phyloP scores from a whole-genome alignment of 2,329 filamentous ascomycete species.

The Aspergillus udagawae region DNA sequence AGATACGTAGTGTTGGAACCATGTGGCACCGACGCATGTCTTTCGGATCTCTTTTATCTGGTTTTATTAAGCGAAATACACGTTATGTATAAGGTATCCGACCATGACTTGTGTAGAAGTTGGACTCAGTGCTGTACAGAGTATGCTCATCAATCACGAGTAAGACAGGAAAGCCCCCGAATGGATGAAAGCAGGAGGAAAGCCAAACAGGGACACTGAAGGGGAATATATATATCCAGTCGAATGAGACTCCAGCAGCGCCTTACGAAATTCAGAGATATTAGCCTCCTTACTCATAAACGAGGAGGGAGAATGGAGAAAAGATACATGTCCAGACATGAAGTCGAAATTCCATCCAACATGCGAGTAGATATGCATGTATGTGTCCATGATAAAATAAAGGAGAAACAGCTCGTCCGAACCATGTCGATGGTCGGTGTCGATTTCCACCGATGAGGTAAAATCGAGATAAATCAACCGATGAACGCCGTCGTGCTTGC shows the following conservation, averaged over 20 bases:
- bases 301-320: background rate
- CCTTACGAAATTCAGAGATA: background rate
- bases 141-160: background rate
- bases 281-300: background rate
- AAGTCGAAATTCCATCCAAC: background rate
- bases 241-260: background rate
- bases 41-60: background rate
- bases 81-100: background rate
- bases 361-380: background rate
- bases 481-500: constrained; percentile 4
- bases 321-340: background rate
- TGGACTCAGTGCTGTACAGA: background rate
- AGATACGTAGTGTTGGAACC: background rate
- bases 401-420: background rate
- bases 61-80: background rate
- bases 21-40: background rate
- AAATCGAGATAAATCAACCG: background rate
- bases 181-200: background rate
- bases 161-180: background rate
- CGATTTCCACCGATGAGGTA: background rate
- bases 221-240: background rate
- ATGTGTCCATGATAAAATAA: background rate
- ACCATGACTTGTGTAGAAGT: background rate
- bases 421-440: background rate
- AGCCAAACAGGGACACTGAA: background rate